Base-by-base conservation (phyloP, 2,329 filamentous ascomycete species). In the Pseudonectria buxi region DNA sequence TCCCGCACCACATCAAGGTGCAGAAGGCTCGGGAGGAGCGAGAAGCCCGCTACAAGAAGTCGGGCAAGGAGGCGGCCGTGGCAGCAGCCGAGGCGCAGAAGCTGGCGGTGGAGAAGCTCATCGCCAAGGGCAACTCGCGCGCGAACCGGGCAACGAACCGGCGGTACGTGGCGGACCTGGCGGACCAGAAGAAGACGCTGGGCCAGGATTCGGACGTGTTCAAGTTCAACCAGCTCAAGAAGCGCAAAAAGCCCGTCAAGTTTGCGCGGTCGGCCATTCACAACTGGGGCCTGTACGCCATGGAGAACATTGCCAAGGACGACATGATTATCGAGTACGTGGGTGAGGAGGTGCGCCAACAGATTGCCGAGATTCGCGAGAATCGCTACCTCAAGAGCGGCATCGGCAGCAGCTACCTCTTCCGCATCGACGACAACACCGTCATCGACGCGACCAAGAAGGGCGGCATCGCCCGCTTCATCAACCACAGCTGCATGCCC, bases 261-360 rank as follows among this genome's bases (percentile, higher is more conserved):
- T 98, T 98, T 63, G 92, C 90, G 38, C 79, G 92, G 29, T 98
- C 92, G 34, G 92, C 92, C 30, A 98, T 98, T 52, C 92, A 98
- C 65, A 96, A 95, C 54, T 98, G 92, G 92, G 92, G 92, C 18
- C 68, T 98, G 18, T 98, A 98, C 57, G 89, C 92, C 4, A 90
- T 95, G 72, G 92, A 98, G 64, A 92, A 94, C 56, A 98, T 98
- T 45, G 78, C 84, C 41, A 88, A 90, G 59, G 94, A 95, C 60
- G 92, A 98, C 63, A 95, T 98, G 88, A 98, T 98, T 58, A 98
- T 98, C 56, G 92, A 98, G 65, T 98, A 98, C 58, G 92, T 98
- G 10, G 92, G 92, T 41, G 92, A 98, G 65, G 92, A 95, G 61
- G 88, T 98, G 26, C 80, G 92, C 38, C 92, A 98, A 63, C 87